These are phyloP conservation scores for Ramalina intermedia DNA, from an alignment of 495 filamentous ascomycete species.

Conservation along the genomic window DNA sequence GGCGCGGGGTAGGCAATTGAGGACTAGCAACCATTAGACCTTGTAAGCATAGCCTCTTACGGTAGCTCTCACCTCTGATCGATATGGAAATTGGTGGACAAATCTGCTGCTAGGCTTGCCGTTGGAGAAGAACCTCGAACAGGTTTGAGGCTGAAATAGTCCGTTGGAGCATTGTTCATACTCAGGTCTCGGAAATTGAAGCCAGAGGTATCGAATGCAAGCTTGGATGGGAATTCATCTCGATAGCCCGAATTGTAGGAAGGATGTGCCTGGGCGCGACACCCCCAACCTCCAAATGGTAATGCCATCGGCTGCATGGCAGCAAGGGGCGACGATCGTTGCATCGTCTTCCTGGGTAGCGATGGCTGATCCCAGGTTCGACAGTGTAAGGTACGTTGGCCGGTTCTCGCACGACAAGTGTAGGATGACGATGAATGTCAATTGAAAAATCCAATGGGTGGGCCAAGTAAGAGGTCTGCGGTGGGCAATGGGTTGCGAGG, in stretches of 20 bases:
- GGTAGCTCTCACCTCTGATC: constrained; percentile 58
- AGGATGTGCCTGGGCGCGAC: constrained; percentile 36
- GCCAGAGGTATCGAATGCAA: constrained; percentile 43
- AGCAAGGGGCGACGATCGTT: constrained; percentile 85
- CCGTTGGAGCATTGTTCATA: constrained; percentile 49
- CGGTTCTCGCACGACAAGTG: no score
- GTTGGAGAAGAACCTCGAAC: constrained; percentile 80
- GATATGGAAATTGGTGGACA: constrained; percentile 92
- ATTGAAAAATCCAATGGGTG: no score
- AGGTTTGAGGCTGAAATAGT: constrained; percentile 66
- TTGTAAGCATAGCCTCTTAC: constrained; percentile 8
- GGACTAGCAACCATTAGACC: constrained; percentile 43
- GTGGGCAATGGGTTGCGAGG: no score
- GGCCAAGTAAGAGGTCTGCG: no score
- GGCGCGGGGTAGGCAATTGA: constrained; percentile 76
- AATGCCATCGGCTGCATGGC: constrained; percentile 77
- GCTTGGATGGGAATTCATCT: constrained; percentile 31
- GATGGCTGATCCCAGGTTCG: neutral
- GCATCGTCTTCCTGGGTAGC: constrained; percentile 39
- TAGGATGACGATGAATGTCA: no score
- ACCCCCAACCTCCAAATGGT: constrained; percentile 37
- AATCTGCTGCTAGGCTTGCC: constrained; percentile 75
- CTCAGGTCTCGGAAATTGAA: constrained; percentile 62
- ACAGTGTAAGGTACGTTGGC: no score
- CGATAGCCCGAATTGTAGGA: constrained; percentile 33